Conservation (phyloP, 805 yeast species). For the Kockiozyma suomiensis region DNA sequence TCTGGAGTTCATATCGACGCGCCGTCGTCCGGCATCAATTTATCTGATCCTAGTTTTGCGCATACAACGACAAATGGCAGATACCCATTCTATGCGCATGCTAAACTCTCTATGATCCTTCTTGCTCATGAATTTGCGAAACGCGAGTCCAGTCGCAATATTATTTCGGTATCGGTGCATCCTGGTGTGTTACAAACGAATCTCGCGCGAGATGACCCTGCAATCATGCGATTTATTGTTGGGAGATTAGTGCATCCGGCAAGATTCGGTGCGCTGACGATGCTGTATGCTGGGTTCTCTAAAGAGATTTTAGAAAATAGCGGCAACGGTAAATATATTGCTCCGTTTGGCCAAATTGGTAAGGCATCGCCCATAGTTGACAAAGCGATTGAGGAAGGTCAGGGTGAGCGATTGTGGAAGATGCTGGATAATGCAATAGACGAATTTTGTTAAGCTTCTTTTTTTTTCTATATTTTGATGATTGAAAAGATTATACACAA, state of each 20-base stretch:
- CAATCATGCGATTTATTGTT: neutral
- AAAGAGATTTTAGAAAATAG: slow-evolving; percentile 45
- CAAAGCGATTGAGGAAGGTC: neutral
- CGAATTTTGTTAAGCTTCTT: neutral
- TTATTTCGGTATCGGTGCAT: slow-evolving; percentile 11
- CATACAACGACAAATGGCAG: slow-evolving; percentile 15
- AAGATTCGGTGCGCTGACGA: slow-evolving; percentile 49
- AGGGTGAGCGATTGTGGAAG: neutral
- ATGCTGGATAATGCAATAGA: neutral
- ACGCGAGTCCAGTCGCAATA: neutral
- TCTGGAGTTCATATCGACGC: slow-evolving; percentile 43
- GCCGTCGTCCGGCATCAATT: slow-evolving; percentile 41
- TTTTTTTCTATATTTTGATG: too few species aligned
- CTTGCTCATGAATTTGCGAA: slow-evolving; percentile 16
- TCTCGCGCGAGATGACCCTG: neutral
- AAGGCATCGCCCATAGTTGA: slow-evolving; percentile 31
- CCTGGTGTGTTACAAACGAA: slow-evolving; percentile 18
- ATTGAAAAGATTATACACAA: too few species aligned
- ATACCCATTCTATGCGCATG: slow-evolving; percentile 45
- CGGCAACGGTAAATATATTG: neutral
- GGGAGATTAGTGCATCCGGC: slow-evolving; percentile 11
- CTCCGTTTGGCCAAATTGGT: neutral
- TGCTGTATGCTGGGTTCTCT: slow-evolving; percentile 47
- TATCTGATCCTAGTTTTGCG: slow-evolving; percentile 41
- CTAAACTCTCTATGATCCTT: slow-evolving; percentile 47